Percentiles rank a stretch among this genome's conserved stretches.
Evolutionary conservation across 371 early-diverging fungal genomes (phyloP).

Genomic region (Rhizopus arrhizus): DNA sequence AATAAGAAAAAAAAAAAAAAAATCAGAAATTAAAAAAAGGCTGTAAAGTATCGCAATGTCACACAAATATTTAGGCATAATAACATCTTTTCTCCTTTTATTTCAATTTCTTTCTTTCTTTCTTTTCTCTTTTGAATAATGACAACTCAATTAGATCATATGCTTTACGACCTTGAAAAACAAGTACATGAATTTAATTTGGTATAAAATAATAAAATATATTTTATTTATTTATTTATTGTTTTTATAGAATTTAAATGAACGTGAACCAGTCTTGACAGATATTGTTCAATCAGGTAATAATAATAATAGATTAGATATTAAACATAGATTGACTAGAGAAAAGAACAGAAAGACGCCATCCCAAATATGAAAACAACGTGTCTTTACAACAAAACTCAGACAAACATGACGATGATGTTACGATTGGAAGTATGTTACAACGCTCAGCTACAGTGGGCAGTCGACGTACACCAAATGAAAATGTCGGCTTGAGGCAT

Average conservation of each 20-base stretch:
- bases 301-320: too few relatives aligned
- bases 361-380: background rate
- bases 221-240: conserved; percentile 6
- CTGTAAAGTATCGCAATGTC: background rate
- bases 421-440: conserved; percentile 30
- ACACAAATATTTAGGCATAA: conserved; percentile 5
- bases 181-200: conserved; percentile 47
- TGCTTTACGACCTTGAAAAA: conserved; percentile 44
- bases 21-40: background rate
- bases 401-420: conserved; percentile 27
- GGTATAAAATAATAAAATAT: conserved; percentile 29
- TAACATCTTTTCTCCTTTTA: background rate
- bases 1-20: too few relatives aligned
- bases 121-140: conserved; percentile 21
- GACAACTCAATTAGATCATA: conserved; percentile 36
- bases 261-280: background rate
- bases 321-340: background rate
- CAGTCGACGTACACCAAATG: conserved; percentile 13
- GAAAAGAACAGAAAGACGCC: background rate
- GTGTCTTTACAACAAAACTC: too few relatives aligned
- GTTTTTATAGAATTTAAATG: conserved; percentile 3
- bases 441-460: conserved; percentile 22
- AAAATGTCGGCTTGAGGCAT: conserved; percentile 14
- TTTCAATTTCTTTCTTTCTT: conserved; percentile 10
- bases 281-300: background rate